These are phyloP conservation scores for Septoria petroselini DNA, from an alignment of 2,329 filamentous ascomycete genomes.

Conservation along the genomic window DNA sequence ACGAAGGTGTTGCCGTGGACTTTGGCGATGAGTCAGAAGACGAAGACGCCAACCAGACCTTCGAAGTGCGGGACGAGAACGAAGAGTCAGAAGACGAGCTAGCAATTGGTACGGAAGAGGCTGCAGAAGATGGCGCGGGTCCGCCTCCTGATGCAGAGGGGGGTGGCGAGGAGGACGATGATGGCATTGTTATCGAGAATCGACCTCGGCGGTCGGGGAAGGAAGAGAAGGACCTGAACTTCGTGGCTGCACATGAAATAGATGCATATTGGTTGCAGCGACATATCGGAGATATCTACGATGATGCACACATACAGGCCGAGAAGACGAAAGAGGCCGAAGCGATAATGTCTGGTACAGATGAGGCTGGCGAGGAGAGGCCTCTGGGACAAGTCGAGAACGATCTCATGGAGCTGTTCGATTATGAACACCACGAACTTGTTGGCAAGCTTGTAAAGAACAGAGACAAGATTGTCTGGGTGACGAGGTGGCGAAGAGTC, in stretches of 20 bases:
- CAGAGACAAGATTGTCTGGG: slow-evolving; percentile 91
- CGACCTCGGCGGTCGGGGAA: slow-evolving; percentile 50
- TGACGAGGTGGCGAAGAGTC: slow-evolving; percentile 78
- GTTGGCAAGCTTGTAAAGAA: slow-evolving; percentile 90
- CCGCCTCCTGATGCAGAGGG: slow-evolving; percentile 44
- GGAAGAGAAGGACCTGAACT: slow-evolving; percentile 53
- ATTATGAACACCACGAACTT: slow-evolving; percentile 92
- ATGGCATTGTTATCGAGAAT: slow-evolving; percentile 81
- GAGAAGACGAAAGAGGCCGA: slow-evolving; percentile 86
- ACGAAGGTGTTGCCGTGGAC: slow-evolving; percentile 95
- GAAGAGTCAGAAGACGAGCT: slow-evolving; percentile 70
- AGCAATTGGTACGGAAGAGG: slow-evolving; percentile 41
- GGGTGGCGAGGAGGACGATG: slow-evolving; percentile 64
- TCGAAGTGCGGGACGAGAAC: slow-evolving; percentile 82
- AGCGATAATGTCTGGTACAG: slow-evolving; percentile 71
- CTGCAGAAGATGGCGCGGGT: slow-evolving; percentile 48
- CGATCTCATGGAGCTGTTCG: slow-evolving; percentile 96
- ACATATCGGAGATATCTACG: slow-evolving; percentile 82
- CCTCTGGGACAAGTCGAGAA: slow-evolving; percentile 92
- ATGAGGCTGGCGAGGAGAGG: slow-evolving; percentile 74
- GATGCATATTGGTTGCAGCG: slow-evolving; percentile 97
- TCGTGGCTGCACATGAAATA: slow-evolving; percentile 80
- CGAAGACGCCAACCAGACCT: slow-evolving; percentile 71
- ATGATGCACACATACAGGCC: slow-evolving; percentile 88
- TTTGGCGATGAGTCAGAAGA: slow-evolving; percentile 87